Evolutionary conservation across 768 basidiomycete genomes (phyloP).

Genomic region (Leccinellum albellum): DNA sequence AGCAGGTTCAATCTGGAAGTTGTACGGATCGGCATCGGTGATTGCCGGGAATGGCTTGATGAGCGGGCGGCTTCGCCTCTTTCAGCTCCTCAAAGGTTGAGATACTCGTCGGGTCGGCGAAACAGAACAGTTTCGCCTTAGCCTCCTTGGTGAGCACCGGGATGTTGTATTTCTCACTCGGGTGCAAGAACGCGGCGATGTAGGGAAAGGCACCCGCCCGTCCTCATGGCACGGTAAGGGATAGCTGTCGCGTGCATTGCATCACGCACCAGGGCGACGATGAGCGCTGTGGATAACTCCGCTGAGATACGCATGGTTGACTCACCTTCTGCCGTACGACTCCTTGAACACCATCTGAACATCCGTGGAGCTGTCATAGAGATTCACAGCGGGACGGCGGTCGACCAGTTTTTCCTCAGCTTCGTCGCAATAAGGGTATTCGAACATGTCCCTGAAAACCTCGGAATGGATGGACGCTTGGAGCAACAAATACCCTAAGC

Average conservation of each 20-base stretch:
- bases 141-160: constrained; percentile 5
- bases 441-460: constrained; percentile 30
- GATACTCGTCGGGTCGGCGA: background rate
- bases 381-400: constrained; percentile 14
- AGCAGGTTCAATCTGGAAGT: constrained; percentile 17
- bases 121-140: background rate
- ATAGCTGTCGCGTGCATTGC: background rate
- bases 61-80: background rate
- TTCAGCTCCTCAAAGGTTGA: background rate
- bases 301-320: background rate
- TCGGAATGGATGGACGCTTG: no score
- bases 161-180: constrained; percentile 21
- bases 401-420: constrained; percentile 10
- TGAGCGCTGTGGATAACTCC: background rate
- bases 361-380: constrained; percentile 12
- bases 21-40: constrained; percentile 5
- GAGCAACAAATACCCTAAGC: no score
- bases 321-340: constrained; percentile 15
- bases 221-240: background rate
- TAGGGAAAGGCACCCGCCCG: background rate
- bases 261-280: background rate
- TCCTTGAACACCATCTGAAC: constrained; percentile 14
- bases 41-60: background rate
- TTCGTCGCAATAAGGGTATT: background rate
- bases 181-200: constrained; percentile 7